phyloP scores from a whole-genome alignment of 208 protist species.

The Leishmania arabica region DNA sequence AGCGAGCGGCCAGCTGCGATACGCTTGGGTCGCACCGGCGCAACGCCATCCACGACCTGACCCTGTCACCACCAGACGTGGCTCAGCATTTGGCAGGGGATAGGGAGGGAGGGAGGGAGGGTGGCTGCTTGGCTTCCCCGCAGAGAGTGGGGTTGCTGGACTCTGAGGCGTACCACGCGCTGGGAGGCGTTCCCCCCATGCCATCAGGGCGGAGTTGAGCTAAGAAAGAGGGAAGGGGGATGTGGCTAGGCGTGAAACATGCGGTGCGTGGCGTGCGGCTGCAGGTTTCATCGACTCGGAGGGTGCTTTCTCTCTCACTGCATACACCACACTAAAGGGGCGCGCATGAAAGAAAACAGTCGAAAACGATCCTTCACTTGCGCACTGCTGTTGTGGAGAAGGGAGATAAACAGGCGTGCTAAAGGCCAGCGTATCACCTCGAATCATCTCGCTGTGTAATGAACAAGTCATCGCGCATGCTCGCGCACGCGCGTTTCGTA shows the following conservation, averaged over 20 bases:
- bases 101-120: background rate
- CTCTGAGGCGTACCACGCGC: background rate
- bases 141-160: background rate
- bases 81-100: background rate
- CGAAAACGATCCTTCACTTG: background rate
- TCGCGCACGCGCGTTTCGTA: background rate
- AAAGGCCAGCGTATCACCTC: background rate
- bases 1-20: background rate
- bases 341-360: background rate
- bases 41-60: background rate
- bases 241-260: background rate
- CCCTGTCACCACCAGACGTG: background rate
- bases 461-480: background rate
- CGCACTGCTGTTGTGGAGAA: background rate
- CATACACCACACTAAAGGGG: background rate
- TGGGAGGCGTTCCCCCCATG: background rate
- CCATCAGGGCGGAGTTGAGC: background rate
- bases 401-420: background rate
- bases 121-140: background rate
- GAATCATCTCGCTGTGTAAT: background rate
- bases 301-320: background rate
- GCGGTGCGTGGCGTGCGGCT: background rate
- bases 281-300: background rate
- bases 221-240: background rate
- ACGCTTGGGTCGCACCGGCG: background rate